Percentiles rank a stretch among this genome's conserved stretches.
Evolutionary conservation across 345 rosid species (phyloP).

Genomic region (Psidium guajava): DNA sequence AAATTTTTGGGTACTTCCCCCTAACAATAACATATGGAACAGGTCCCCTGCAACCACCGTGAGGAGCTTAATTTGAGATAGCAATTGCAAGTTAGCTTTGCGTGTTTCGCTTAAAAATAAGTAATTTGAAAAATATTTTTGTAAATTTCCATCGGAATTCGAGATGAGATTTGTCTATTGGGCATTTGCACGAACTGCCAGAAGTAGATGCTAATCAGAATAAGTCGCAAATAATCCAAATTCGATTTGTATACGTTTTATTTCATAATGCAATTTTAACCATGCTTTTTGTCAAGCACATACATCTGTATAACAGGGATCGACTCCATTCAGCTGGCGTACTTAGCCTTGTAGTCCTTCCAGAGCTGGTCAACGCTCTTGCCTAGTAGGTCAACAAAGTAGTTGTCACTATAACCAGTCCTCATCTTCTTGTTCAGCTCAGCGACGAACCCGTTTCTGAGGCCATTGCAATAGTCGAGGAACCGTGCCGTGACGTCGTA

Average conservation of each 20-base stretch:
- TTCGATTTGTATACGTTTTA: background rate
- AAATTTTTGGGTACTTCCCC: no score
- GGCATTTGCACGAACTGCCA: background rate
- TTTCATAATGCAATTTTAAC: background rate
- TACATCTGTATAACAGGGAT: background rate
- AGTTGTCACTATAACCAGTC: slow-evolving; percentile 25
- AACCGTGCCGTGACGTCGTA: slow-evolving; percentile 61
- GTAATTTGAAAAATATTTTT: no score
- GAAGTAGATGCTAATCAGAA: background rate
- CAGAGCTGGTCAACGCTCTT: slow-evolving; percentile 56
- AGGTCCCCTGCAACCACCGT: no score
- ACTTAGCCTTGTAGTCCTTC: slow-evolving; percentile 61
- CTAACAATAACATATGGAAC: no score
- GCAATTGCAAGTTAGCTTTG: no score
- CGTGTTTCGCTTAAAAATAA: no score
- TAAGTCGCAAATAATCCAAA: background rate
- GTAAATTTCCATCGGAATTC: no score
- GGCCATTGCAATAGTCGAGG: slow-evolving; percentile 44
- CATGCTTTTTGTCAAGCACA: background rate
- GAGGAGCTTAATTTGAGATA: no score
- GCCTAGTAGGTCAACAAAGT: slow-evolving; percentile 48
- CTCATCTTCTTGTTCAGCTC: slow-evolving; percentile 60
- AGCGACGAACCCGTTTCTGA: slow-evolving; percentile 54
- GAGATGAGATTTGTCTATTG: no score
- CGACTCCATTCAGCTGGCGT: background rate